Conservation (phyloP, 1,139 yeast genomes). For the Candida smagusa region DNA sequence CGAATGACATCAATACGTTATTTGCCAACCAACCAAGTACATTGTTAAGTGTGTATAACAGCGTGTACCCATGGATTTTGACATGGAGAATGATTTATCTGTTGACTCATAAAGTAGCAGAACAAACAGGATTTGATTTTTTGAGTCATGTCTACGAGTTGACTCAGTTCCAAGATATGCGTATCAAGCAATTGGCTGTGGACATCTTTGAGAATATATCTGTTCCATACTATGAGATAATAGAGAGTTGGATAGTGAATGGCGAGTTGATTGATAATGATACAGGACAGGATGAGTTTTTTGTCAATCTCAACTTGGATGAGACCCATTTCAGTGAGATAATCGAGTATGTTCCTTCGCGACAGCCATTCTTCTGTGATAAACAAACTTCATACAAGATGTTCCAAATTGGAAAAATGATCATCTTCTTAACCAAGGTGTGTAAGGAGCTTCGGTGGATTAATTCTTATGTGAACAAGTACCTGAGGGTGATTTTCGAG, state of each 20-base stretch:
- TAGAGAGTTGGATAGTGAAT: slow-evolving; percentile 64
- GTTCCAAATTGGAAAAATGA: slow-evolving; percentile 74
- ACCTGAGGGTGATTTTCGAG: slow-evolving; percentile 27
- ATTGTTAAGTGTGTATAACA: slow-evolving; percentile 40
- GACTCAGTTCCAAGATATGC: slow-evolving; percentile 61
- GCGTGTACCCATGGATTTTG: slow-evolving; percentile 49
- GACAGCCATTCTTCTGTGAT: slow-evolving; percentile 56
- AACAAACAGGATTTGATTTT: slow-evolving; percentile 51
- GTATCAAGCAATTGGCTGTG: slow-evolving; percentile 41
- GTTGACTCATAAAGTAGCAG: slow-evolving; percentile 33
- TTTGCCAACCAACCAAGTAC: slow-evolving; percentile 33
- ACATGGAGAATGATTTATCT: slow-evolving; percentile 56
- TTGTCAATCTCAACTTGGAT: slow-evolving; percentile 43
- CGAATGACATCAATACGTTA: slow-evolving; percentile 51
- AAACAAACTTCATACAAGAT: slow-evolving; percentile 49
- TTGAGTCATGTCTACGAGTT: slow-evolving; percentile 51
- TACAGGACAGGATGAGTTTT: slow-evolving; percentile 69
- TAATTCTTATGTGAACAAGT: slow-evolving; percentile 39
- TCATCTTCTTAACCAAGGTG: slow-evolving; percentile 62
- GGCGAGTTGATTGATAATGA: slow-evolving; percentile 61
- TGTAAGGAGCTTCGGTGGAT: slow-evolving; percentile 64
- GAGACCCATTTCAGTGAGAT: slow-evolving; percentile 36
- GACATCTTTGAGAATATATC: slow-evolving; percentile 48
- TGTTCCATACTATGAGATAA: slow-evolving; percentile 59
- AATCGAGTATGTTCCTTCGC: slow-evolving; percentile 30